Evolutionary conservation across 768 basidiomycete species (phyloP), one percentile per base, ranked within the genome.

Genomic region (Rubroboletus pulcherrimus): DNA sequence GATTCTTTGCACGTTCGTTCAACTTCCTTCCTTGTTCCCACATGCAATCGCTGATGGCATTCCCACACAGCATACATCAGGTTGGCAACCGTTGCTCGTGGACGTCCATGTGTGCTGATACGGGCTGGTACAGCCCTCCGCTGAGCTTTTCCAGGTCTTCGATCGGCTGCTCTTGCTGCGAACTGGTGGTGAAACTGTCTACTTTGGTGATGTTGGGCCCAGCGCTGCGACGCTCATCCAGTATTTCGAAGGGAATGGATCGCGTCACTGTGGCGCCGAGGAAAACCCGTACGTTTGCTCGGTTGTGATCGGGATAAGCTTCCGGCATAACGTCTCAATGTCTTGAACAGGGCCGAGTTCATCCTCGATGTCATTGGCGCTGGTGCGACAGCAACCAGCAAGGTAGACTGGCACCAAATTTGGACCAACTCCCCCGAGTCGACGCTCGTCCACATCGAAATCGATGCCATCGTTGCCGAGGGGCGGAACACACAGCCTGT

Each of bases 1-100:
- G 33, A 93, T 95, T 61, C 75, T 95, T n/a, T 94, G 92, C 85
- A 95, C 90, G 77, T 85, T 63, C 49, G 84, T 74, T 30, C n/a
- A 24, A 41, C 38, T 40, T 14, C 39, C 38, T 42, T 14, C 3
- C 0, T 26, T n/a, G 37, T 35, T 37, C 17, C 21, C 15, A 19
- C 48, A 21, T 12, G 9, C 34, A 5, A 35, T 21, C 2, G 31
- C 53, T 47, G 26, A 53, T 3, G 37, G 12, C 9, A 33, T 39
- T 4, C 4, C 1, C 17, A 14, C 26, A 37, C 21, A 79, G 79
- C 5, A 79, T 81, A 44, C 79, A 80, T 57, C 79, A 66, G 65
- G 64, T 65, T 30, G 7, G 64, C 8, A 35, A 38, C 5, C 35
- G 29, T 30, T 1, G 7, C 3, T 31, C 8, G 1, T 19, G 6